Conservation (phyloP, 495 filamentous ascomycete genomes). For the Podospora appendiculata region DNA sequence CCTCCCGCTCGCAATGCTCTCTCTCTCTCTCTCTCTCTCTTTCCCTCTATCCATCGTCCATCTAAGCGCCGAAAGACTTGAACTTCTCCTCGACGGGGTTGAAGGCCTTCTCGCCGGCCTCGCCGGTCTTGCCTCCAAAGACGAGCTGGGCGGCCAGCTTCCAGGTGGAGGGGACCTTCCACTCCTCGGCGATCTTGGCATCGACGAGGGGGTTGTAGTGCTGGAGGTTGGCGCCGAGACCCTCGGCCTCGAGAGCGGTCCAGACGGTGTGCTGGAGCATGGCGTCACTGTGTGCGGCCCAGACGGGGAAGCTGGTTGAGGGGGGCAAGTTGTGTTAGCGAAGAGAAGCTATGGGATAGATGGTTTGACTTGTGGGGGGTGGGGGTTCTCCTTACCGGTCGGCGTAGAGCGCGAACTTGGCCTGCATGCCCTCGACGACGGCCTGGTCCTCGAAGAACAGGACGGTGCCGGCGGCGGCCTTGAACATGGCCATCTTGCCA, state of each 20-base stretch:
- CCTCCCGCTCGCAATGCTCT: not conserved
- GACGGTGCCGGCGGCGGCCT: conserved; percentile 50
- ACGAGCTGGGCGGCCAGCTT: conserved; percentile 53
- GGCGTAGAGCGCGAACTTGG: conserved; percentile 47
- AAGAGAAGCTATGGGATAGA: not conserved
- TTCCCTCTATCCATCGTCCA: not conserved
- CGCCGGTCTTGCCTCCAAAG: conserved; percentile 47
- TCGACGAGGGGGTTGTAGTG: conserved; percentile 67
- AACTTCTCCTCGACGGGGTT: conserved; percentile 47
- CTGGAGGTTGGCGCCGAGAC: conserved; percentile 66
- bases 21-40: not conserved
- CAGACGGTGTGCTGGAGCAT: conserved; percentile 64
- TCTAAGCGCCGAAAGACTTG: conserved; percentile 38
- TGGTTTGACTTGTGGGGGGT: not conserved
- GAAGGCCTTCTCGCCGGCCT: conserved; percentile 47
- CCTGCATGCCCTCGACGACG: conserved; percentile 42
- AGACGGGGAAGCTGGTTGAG: conserved; percentile 45
- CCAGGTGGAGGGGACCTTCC: conserved; percentile 55
- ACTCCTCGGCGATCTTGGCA: conserved; percentile 44
- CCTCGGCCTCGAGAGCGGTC: conserved; percentile 61
- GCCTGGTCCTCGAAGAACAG: conserved; percentile 58
- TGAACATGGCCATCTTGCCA: conserved; percentile 42
- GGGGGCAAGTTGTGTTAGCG: not conserved
- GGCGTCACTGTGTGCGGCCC: conserved; percentile 53
- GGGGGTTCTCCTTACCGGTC: conserved; percentile 23